Base-by-base conservation (phyloP, 2,329 filamentous ascomycete genomes). In the Stachybotrys chartarum region DNA sequence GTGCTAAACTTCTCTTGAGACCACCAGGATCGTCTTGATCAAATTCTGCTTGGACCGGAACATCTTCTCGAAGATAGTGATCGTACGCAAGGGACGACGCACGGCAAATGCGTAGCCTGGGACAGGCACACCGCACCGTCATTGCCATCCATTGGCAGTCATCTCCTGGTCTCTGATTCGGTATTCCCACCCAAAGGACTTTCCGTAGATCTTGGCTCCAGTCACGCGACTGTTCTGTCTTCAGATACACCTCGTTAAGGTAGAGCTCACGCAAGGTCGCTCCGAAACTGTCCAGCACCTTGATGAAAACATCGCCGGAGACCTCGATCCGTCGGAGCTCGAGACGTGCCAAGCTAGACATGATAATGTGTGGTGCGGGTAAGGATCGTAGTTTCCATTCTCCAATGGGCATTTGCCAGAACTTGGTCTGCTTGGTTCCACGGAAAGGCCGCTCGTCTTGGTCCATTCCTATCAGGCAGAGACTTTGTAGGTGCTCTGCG, bases 401-500 rank as follows among this genome's bases (percentile, higher is more conserved):
- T 11, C 70, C 68, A 30, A 69, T 54, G 1, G 67, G 63, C 54
- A 68, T 64, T 56, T 74, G 67, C 60, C 66, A 68, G 50, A 65
- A 63, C 50, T 67, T 70, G 16, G 74, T 73, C 55, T 70, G 68
- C 60, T 72, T 75, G 45, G 75, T 54, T 3, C 67, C 65, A 24
- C 68, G 62, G 3, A 69, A 71, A 0, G 68, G 69, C 30, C 68
- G 68, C 42, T 72, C 70, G 30, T 75, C 71, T 17, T 72, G 66
- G 56, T 77, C 72, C 58, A 73, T 67, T n/a, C 77, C 76, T 11
- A 77, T 69, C 16, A 82, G 59, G 56, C 77, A 80, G 17, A 82
- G 65, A 49, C 72, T 79, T 58, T 74, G 67, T 12, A 82, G 70
- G 8, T 66, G 62, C 30, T 65, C 63, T 0, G 78, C 77, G 51